Percentiles rank a stretch among this genome's conserved stretches.
These are phyloP conservation scores for Boechera retrofracta DNA, from an alignment of 345 rosid genomes.

Conservation along the genomic window DNA sequence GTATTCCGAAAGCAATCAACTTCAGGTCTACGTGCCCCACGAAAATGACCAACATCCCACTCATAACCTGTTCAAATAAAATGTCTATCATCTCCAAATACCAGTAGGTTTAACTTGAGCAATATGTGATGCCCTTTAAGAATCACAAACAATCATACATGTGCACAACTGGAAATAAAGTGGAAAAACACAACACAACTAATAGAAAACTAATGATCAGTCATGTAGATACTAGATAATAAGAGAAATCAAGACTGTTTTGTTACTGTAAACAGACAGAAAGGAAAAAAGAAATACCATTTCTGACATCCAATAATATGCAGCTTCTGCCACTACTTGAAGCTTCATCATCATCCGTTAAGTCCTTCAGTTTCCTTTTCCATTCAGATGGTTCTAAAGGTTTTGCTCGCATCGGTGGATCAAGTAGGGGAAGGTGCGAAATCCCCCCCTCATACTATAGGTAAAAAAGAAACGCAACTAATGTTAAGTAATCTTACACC, in stretches of 20 bases:
- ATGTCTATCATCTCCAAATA: constrained; percentile 30
- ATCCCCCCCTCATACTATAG: constrained; percentile 80
- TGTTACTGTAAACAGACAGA: not conserved
- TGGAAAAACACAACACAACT: not conserved
- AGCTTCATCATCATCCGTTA: constrained; percentile 37
- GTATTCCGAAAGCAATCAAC: constrained; percentile 93
- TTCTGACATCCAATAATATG: constrained; percentile 84
- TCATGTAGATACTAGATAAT: not conserved
- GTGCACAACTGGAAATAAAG: not conserved
- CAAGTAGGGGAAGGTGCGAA: constrained; percentile 83
- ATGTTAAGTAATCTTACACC: constrained; percentile 13
- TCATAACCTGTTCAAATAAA: constrained; percentile 72
- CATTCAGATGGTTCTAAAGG: constrained; percentile 82
- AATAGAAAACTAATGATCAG: constrained; percentile 11
- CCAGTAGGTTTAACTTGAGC: constrained; percentile 15
- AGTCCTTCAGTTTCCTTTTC: constrained; percentile 69
- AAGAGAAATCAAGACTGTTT: constrained; percentile 1
- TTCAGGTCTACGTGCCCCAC: constrained; percentile 77
- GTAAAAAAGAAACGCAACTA: constrained; percentile 6
- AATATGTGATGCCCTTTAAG: not conserved
- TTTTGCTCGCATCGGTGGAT: constrained; percentile 74
- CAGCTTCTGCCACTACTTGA: constrained; percentile 47
- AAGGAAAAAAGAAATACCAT: constrained; percentile 54
- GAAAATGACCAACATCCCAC: constrained; percentile 97
- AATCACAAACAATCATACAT: not conserved